Base-by-base conservation (phyloP, 331 rosid genomes). In the Quercus phellos region DNA sequence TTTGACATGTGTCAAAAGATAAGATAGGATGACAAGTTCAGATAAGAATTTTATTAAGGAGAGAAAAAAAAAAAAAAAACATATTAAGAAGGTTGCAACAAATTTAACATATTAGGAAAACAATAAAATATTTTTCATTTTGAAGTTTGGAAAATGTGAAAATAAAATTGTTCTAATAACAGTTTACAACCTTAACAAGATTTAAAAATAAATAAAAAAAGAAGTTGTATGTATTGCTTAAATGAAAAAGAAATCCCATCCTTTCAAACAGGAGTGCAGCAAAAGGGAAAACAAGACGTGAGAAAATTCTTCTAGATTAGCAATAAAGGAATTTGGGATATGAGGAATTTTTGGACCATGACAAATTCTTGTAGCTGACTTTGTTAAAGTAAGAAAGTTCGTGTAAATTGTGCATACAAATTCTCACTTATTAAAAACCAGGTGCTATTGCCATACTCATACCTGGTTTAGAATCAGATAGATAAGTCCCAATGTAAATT, bases 301-400 rank as follows among this genome's bases (percentile, higher is more conserved):
- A 12, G 35, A n/a, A 46, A 60, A 2, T 60, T 60, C 32, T 26
- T 24, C 16, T 26, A 6, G 68, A 21, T 9, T 46, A 3, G 46
- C 59, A 5, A 24, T 34, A 11, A 21, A 10, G 56, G 56, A 53
- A 16, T 14, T 14, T 53, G 6, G 22, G 43, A 63, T 3, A 46
- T 46, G 53, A 12, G 16, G 53, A 46, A 46, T 14, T 27, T 63
- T 63, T 1, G 43, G 38, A 16, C 42, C 42, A 29, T 17, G 69
- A 6, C 4, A 11, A 34, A 34, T 66, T 66, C 14, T 34, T 66
- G 3, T 18, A 4, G 71, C 71, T 66, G 71, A 66, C 51, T 76
- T 77, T 58, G 70, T 43, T 4, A 73, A 73, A 69, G 79, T 50
- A 68, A 68, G 73, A 73, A 55, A 73, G 30, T 24, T 68, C 70